Evolutionary conservation across 352 stramenopile species (phyloP).

Genomic region (Chrysophaeum taylorii): DNA sequence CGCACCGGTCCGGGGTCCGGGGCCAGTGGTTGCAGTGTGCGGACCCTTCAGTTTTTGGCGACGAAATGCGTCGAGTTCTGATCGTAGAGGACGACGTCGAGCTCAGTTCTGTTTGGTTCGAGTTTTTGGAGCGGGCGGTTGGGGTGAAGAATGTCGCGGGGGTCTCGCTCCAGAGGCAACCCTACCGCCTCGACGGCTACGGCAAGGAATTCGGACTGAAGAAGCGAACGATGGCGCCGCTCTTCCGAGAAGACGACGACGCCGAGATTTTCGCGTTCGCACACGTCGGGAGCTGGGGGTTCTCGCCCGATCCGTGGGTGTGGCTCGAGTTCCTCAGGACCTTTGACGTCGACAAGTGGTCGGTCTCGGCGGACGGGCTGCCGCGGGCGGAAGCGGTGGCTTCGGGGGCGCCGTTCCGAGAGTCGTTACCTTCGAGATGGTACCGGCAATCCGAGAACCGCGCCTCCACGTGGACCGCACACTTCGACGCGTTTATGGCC

Average conservation of each 20-base stretch:
- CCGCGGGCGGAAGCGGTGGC: no score
- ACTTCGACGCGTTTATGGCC: not conserved
- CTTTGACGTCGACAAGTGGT: not conserved
- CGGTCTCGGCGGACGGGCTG: no score
- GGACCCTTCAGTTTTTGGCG: not conserved
- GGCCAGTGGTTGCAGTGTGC: not conserved
- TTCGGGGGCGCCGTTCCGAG: not conserved
- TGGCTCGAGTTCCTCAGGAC: not conserved
- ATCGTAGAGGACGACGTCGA: slow-evolving; percentile 14
- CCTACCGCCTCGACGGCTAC: not conserved
- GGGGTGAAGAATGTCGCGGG: no score
- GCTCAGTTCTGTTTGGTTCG: not conserved
- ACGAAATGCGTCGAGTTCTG: not conserved
- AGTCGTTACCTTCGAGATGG: not conserved
- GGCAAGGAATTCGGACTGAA: not conserved
- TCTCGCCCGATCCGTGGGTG: not conserved
- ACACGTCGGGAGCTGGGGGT: slow-evolving; percentile 8
- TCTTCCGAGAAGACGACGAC: no score
- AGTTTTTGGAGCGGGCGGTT: no score
- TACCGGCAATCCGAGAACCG: no score
- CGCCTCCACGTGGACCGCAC: not conserved
- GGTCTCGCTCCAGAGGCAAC: slow-evolving; percentile 2
- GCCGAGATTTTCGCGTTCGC: not conserved
- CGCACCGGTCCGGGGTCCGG: not conserved
- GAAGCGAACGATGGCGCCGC: no score